Evolutionary conservation across 1,284 basidiomycete genomes (phyloP).

Genomic region (Trichosporon sp.): DNA sequence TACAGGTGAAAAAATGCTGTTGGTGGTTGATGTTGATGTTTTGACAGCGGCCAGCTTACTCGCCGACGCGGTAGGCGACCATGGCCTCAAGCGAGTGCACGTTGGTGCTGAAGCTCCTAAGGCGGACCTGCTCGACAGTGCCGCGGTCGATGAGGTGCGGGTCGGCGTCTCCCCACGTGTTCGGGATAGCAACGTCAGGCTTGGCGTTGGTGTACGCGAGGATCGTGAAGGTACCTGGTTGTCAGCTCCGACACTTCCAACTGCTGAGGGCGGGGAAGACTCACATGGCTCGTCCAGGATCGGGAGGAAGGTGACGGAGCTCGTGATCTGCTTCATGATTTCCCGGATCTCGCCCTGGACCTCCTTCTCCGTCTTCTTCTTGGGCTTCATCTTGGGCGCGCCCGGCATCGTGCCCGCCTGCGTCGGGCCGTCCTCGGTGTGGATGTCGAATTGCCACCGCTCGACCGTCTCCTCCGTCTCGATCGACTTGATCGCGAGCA

Average conservation of each 20-base stretch:
- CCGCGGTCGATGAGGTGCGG: slow-evolving; percentile 91
- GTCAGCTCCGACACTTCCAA: neutral
- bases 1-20: slow-evolving; percentile 14
- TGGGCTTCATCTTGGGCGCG: slow-evolving; percentile 34
- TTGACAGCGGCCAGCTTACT: slow-evolving; percentile 30
- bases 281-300: slow-evolving; percentile 91
- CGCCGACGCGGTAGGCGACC: slow-evolving; percentile 55
- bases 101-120: slow-evolving; percentile 87
- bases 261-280: slow-evolving; percentile 46
- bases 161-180: slow-evolving; percentile 89
- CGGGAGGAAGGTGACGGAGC: slow-evolving; percentile 91
- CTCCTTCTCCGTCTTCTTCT: slow-evolving; percentile 71
- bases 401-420: slow-evolving; percentile 23
- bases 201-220: slow-evolving; percentile 79
- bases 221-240: slow-evolving; percentile 74
- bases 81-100: slow-evolving; percentile 78
- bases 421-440: slow-evolving; percentile 62
- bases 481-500: slow-evolving; percentile 93
- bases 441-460: slow-evolving; percentile 97
- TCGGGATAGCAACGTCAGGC: slow-evolving; percentile 71
- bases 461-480: slow-evolving; percentile 90
- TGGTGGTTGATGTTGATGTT: neutral
- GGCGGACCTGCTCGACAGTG: slow-evolving; percentile 93
- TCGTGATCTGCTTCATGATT: slow-evolving; percentile 98
- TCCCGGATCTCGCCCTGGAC: slow-evolving; percentile 97